Evolutionary conservation across 176 grass and related monocot species (phyloP), one percentile per base, ranked within the genome.

Genomic region (Panicum miliaceum): DNA sequence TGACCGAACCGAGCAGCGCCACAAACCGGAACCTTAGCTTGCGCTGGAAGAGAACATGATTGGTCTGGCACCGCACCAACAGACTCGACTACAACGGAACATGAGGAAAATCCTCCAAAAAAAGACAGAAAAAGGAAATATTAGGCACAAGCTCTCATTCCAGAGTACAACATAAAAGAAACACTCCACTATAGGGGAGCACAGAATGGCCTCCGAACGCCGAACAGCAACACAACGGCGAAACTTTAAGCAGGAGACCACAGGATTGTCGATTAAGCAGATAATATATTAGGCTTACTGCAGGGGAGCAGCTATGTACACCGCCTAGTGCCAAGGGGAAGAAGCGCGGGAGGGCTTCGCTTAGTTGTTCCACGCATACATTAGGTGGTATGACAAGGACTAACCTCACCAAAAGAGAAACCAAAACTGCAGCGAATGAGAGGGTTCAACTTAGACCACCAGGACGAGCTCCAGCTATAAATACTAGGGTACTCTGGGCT

Each of bases 361-460:
- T 86, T 77, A 73, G 68, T 57, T 83, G 53, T 54, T 82, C 75
- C 77, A 85, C 40, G 25, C 84, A 84, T 86, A 88, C 76, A 86
- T 88, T 81, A 90, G 73, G 85, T 58, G 71, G 87, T 60, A 75
- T 15, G 58, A 84, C 67, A 34, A 19, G 73, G 13, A 25, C 69
- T 16, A 35, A n/a, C 51, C 70, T 75, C 78, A 89, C 82, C 80
- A 80, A 80, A 84, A 82, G 15, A 64, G 68, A 93, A 88, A 89
- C 20, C 69, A 93, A 91, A 91, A 91, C 89, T 79, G 76, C 75
- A 82, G 81, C 25, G 32, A 89, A 87, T 85, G 86, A 74, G 84
- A 76, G 70, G 41, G 80, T 48, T 79, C 77, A 47, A 77, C 76
- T 59, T 60, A 42, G 52, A 68, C 79, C 43, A 75, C 53, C 45